phyloP scores from a whole-genome alignment of 2,329 filamentous ascomycete species.

The Colletotrichum noveboracense region DNA sequence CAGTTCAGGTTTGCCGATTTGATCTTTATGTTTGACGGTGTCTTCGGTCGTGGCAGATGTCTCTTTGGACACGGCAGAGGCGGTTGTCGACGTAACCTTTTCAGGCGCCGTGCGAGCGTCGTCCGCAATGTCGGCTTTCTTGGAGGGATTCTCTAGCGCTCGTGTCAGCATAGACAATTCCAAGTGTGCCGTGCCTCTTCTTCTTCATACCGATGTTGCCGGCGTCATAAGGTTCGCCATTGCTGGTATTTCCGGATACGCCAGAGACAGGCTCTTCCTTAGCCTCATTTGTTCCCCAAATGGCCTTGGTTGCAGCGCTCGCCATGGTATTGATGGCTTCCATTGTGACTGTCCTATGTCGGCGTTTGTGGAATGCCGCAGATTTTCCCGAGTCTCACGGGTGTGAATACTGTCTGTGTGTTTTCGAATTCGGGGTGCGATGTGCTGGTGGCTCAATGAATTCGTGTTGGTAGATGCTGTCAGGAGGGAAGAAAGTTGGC shows the following conservation, averaged over 20 bases:
- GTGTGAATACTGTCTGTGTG: background rate
- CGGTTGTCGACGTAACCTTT: background rate
- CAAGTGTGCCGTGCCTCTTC: background rate
- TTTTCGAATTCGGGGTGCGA: background rate
- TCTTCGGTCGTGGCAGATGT: background rate
- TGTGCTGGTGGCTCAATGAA: background rate
- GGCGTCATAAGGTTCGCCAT: slow-evolving; percentile 77
- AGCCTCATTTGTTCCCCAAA: slow-evolving; percentile 47
- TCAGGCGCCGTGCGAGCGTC: background rate
- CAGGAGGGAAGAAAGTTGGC: background rate
- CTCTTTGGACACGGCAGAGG: background rate
- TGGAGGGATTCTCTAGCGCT: background rate
- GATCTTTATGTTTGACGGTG: background rate
- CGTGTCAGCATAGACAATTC: background rate
- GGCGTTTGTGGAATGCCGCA: background rate
- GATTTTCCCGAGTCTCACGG: background rate
- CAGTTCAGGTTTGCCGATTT: slow-evolving; percentile 27
- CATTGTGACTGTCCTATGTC: slow-evolving; percentile 47
- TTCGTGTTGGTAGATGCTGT: background rate
- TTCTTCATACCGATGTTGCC: slow-evolving; percentile 67
- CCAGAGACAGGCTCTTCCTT: slow-evolving; percentile 74
- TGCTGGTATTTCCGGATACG: slow-evolving; percentile 67
- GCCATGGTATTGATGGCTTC: slow-evolving; percentile 66
- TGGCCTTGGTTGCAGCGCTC: slow-evolving; percentile 42
- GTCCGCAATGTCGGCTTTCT: background rate